These are phyloP conservation scores for Zymoseptoria passerinii DNA, from an alignment of 2,329 filamentous ascomycete genomes.

Conservation along the genomic window DNA sequence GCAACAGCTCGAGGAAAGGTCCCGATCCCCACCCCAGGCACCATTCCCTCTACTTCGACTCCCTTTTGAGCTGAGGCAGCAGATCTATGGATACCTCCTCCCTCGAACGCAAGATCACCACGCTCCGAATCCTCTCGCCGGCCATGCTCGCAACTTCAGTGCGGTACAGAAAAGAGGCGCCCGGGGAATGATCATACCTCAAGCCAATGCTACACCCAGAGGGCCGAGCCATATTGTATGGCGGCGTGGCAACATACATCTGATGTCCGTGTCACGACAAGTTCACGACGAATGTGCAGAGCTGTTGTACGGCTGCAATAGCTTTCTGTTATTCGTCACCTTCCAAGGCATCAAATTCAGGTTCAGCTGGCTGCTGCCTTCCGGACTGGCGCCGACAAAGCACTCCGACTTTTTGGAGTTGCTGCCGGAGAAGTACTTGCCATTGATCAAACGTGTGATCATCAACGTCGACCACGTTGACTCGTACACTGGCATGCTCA, in stretches of 20 bases:
- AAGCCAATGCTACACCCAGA: constrained; percentile 1
- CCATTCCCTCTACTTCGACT: constrained; percentile 30
- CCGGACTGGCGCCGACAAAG: constrained; percentile 34
- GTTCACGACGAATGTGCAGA: constrained; percentile 39
- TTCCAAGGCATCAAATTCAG: constrained; percentile 39
- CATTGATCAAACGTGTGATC: constrained; percentile 35
- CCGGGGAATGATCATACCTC: constrained; percentile 21
- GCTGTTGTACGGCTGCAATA: constrained; percentile 40
- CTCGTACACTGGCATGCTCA: constrained; percentile 44
- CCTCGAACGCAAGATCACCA: constrained; percentile 31
- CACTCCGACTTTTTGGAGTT: constrained; percentile 35
- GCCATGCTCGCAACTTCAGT: constrained; percentile 24
- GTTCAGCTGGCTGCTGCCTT: constrained; percentile 36
- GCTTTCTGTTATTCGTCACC: constrained; percentile 39
- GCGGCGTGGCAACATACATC: constrained; percentile 34
- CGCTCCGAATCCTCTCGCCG: constrained; percentile 19
- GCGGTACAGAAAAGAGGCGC: constrained; percentile 24
- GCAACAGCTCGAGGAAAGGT: constrained; percentile 26
- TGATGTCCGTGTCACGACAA: constrained; percentile 35
- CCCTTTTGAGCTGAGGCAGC: constrained; percentile 38
- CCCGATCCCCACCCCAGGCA: constrained; percentile 24
- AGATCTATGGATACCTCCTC: constrained; percentile 36
- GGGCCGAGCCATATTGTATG: constrained; percentile 30
- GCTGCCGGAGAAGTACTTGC: constrained; percentile 35
- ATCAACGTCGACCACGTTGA: constrained; percentile 42